Conservation (phyloP, 345 rosid species). For the Salix dunnii region DNA sequence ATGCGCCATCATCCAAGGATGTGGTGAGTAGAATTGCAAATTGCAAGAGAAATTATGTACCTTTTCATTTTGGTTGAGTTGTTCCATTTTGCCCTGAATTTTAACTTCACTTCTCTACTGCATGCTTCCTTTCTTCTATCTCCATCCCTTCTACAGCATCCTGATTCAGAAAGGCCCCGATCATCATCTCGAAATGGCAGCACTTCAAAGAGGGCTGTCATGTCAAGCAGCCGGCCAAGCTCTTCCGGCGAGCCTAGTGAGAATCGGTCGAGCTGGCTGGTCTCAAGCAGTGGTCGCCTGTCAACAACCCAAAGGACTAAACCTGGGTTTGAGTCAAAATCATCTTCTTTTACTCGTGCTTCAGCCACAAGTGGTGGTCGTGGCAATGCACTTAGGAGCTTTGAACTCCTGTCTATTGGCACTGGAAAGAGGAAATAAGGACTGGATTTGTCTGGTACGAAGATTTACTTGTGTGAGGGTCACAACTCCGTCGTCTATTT, state of each 20-base stretch:
- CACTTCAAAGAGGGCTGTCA: slow-evolving; percentile 61
- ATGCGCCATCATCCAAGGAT: slow-evolving; percentile 49
- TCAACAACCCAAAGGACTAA: slow-evolving; percentile 60
- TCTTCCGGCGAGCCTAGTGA: slow-evolving; percentile 78
- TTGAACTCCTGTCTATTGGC: slow-evolving; percentile 58
- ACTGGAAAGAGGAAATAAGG: slow-evolving; percentile 36
- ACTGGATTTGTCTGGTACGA: neutral
- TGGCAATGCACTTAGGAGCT: slow-evolving; percentile 55
- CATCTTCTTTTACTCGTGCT: slow-evolving; percentile 46
- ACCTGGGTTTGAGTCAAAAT: slow-evolving; percentile 57
- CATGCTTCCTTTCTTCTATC: neutral
- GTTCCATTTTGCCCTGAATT: neutral
- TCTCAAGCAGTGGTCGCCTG: slow-evolving; percentile 58
- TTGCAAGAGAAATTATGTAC: neutral
- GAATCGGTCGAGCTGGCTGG: slow-evolving; percentile 54
- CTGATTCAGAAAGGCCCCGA: slow-evolving; percentile 46
- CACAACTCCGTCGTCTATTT: slow-evolving; percentile 3
- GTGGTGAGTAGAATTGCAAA: slow-evolving; percentile 33
- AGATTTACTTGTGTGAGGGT: slow-evolving; percentile 13
- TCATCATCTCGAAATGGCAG: slow-evolving; percentile 68
- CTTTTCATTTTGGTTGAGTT: neutral
- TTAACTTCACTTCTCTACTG: neutral
- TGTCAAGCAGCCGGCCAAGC: slow-evolving; percentile 57
- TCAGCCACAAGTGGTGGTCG: slow-evolving; percentile 42
- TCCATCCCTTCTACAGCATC: slow-evolving; percentile 34